A percentile compares a stretch with the other conserved stretches of the same genome.
These are phyloP conservation scores for Nicotiana obtusifolia DNA, from an alignment of 257 asterid species.

Conservation along the genomic window DNA sequence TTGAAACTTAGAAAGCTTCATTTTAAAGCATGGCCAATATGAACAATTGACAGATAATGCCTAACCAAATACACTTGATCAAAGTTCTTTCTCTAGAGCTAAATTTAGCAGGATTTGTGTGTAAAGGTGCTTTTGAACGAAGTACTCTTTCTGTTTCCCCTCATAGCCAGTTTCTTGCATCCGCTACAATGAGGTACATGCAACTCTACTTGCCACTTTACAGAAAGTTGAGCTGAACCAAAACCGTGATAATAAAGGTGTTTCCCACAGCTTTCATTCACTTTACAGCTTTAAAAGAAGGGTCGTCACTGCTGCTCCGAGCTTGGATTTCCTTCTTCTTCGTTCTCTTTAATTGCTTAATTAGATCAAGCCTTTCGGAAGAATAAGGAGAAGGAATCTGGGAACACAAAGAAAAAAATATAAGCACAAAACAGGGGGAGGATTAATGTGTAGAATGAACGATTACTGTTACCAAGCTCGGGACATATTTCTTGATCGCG, in stretches of 20 bases:
- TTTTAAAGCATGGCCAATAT: not conserved
- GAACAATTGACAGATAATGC: not conserved
- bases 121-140: not conserved
- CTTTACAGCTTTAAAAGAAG: constrained; percentile 15
- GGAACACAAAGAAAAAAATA: not conserved
- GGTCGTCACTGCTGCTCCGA: constrained; percentile 20
- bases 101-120: not conserved
- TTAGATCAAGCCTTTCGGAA: constrained; percentile 50
- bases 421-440: constrained; percentile 1
- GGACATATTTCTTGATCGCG: constrained; percentile 68
- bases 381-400: constrained; percentile 85
- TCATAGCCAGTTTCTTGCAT: not conserved
- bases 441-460: not conserved
- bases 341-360: constrained; percentile 68
- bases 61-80: not conserved
- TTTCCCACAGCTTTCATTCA: not conserved
- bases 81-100: not conserved
- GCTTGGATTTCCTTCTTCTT: constrained; percentile 46
- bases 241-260: not conserved
- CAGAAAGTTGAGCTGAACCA: not conserved
- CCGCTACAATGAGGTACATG: not conserved
- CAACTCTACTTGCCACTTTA: constrained; percentile 5
- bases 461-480: constrained; percentile 42
- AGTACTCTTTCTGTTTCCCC: not conserved
- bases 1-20: not conserved